Conservation (phyloP, 352 stramenopile species). For the Pythium brachiatum region DNA sequence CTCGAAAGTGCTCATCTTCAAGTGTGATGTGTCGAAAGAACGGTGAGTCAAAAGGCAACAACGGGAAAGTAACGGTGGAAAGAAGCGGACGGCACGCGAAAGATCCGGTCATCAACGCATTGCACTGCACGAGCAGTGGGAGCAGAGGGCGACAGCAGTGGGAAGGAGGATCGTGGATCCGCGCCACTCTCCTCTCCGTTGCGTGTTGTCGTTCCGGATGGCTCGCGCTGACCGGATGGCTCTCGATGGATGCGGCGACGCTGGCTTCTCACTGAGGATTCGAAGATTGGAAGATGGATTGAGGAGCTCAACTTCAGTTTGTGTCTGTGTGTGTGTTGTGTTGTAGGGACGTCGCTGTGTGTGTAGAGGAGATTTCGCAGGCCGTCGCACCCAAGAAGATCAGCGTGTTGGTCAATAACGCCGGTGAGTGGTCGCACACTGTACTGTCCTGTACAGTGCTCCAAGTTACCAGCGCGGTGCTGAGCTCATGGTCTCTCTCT, state of each 20-base stretch:
- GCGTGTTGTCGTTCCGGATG: not conserved
- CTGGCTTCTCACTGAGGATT: not conserved
- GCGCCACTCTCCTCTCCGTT: too few species aligned
- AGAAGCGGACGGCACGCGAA: not conserved
- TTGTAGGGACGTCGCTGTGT: constrained; percentile 23
- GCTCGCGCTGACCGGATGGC: not conserved
- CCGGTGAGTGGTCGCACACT: constrained; percentile 24
- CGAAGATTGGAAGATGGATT: too few species aligned
- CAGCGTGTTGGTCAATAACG: constrained; percentile 37
- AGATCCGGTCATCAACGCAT: constrained; percentile 5
- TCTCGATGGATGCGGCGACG: not conserved
- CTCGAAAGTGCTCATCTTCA: constrained; percentile 32
- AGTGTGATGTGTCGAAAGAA: constrained; percentile 67
- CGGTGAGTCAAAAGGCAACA: constrained; percentile 31
- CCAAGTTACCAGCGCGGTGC: too few species aligned
- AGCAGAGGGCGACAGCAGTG: not conserved
- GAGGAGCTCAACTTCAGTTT: not conserved
- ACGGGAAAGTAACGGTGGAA: not conserved
- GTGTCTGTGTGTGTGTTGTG: not conserved
- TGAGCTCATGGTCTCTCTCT: not conserved
- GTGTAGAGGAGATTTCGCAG: constrained; percentile 13
- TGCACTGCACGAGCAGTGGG: not conserved
- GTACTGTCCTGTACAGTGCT: too few species aligned
- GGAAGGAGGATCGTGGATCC: too few species aligned
- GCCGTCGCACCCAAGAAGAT: constrained; percentile 20